phyloP scores from a whole-genome alignment of 768 basidiomycete genomes.

The Termitomyces sp. region DNA sequence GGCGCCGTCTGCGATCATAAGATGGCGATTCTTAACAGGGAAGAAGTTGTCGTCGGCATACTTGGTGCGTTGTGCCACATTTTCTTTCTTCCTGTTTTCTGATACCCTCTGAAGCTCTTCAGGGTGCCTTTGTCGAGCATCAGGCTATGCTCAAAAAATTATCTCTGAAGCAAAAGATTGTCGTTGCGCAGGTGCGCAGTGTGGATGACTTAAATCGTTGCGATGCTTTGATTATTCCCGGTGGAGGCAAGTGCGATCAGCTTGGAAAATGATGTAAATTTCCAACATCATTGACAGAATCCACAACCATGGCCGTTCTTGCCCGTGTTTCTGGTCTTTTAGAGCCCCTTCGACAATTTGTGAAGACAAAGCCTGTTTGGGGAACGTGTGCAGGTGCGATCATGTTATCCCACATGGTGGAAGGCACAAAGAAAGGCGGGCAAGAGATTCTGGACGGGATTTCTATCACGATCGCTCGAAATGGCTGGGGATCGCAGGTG shows the following conservation, averaged over 20 bases:
- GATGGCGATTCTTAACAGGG: constrained; percentile 9
- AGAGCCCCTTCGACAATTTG: constrained; percentile 73
- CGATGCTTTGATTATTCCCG: constrained; percentile 88
- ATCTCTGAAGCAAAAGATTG: constrained; percentile 38
- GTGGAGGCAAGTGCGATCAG: constrained; percentile 56
- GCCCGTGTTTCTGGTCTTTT: constrained; percentile 71
- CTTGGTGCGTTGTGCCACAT: constrained; percentile 34
- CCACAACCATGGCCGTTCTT: constrained; percentile 84
- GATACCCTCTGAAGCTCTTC: constrained; percentile 56
- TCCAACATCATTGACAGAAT: constrained; percentile 45
- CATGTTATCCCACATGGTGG: constrained; percentile 67
- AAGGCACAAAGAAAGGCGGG: constrained; percentile 79
- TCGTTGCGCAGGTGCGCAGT: constrained; percentile 61
- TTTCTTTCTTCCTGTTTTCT: neutral
- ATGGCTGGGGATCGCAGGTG: constrained; percentile 92
- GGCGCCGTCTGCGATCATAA: neutral
- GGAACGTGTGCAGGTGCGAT: constrained; percentile 97
- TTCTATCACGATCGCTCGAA: constrained; percentile 74
- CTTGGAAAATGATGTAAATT: neutral
- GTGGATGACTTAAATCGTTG: constrained; percentile 70
- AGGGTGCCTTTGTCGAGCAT: constrained; percentile 92
- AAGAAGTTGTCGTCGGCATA: constrained; percentile 38
- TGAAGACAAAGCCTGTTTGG: constrained; percentile 77
- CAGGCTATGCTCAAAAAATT: constrained; percentile 61
- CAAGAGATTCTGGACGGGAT: constrained; percentile 84